Evolutionary conservation across 495 filamentous ascomycete genomes (phyloP).

Genomic region (Bathelium albidoporum): DNA sequence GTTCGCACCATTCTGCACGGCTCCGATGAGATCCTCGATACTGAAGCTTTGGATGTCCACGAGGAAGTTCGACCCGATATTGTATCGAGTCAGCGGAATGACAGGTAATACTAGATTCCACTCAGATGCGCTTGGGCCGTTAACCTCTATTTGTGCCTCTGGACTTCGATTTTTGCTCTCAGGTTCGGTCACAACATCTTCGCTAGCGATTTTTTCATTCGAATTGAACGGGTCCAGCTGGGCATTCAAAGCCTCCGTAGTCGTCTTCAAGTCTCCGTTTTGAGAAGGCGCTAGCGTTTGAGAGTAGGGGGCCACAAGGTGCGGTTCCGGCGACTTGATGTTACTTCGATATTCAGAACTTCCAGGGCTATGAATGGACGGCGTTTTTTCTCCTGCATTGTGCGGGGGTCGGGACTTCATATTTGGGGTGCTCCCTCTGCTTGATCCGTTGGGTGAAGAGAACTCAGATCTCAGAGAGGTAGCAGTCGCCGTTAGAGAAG

Average conservation of each 20-base stretch:
- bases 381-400: background rate
- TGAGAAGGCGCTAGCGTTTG: background rate
- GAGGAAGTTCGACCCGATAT: background rate
- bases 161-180: background rate
- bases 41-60: background rate
- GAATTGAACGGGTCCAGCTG: background rate
- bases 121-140: background rate
- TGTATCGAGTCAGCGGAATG: background rate
- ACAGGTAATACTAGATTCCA: background rate
- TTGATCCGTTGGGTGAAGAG: background rate
- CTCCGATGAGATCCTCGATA: background rate
- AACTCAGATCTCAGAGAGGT: background rate
- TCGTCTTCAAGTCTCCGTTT: background rate
- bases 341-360: background rate
- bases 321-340: background rate
- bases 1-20: background rate
- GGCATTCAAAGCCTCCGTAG: background rate
- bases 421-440: background rate
- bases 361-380: background rate
- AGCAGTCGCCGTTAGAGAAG: background rate
- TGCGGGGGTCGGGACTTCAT: background rate
- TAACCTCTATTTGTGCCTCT: background rate
- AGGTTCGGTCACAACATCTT: background rate
- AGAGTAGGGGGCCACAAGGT: background rate
- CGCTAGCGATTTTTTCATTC: background rate